phyloP scores from a whole-genome alignment of 2,329 filamentous ascomycete species.

The Elsinoe australis region DNA sequence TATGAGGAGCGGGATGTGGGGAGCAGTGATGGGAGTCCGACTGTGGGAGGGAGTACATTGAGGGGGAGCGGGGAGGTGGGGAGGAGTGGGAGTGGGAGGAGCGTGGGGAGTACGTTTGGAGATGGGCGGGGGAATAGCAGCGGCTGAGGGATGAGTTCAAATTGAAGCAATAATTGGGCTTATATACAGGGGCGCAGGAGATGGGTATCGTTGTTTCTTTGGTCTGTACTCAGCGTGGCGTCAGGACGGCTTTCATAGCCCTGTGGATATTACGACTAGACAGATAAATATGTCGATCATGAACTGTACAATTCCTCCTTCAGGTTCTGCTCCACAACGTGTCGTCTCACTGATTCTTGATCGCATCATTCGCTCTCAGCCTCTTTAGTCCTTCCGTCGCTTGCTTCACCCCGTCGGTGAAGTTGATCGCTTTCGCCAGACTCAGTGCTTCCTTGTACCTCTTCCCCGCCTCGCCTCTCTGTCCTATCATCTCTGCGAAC shows the following conservation, averaged over 20 bases:
- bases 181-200: neutral
- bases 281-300: conserved; percentile 2
- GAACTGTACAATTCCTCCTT: conserved; percentile 7
- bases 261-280: conserved; percentile 8
- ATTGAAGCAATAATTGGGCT: neutral
- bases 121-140: neutral
- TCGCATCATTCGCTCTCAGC: conserved; percentile 20
- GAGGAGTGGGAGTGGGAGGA: conserved; percentile 14
- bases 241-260: neutral
- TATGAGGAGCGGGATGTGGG: conserved; percentile 28
- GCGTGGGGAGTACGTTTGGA: neutral
- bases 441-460: conserved; percentile 62
- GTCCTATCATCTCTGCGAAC: conserved; percentile 67
- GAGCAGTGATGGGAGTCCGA: conserved; percentile 2
- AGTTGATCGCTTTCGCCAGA: conserved; percentile 45
- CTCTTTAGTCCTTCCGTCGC: conserved; percentile 36
- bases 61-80: conserved; percentile 5
- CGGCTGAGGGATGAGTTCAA: neutral
- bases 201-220: neutral
- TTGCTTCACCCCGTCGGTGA: conserved; percentile 39
- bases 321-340: neutral
- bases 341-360: conserved; percentile 3
- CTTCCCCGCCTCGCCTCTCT: conserved; percentile 55
- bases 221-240: conserved; percentile 5
- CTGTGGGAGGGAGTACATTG: conserved; percentile 4